These are phyloP conservation scores for Aspergillus alliaceus DNA, from an alignment of 2,329 filamentous ascomycete species.

Conservation along the genomic window DNA sequence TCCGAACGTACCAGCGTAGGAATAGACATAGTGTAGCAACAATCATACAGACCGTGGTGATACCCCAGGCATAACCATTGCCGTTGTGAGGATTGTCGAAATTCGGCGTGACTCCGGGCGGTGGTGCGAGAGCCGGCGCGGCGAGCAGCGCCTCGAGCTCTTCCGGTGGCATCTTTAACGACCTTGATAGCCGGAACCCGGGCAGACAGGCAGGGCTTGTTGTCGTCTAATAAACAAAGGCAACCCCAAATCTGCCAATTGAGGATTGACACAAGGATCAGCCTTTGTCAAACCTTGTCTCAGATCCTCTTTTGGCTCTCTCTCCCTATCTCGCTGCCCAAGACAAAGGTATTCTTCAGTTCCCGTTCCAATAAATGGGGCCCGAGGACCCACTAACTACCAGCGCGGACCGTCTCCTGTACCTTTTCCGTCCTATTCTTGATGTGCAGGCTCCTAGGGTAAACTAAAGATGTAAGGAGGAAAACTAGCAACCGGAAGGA, in stretches of 20 bases:
- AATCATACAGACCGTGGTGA: constrained; percentile 20
- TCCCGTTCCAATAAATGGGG: background rate
- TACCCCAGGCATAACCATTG: constrained; percentile 20
- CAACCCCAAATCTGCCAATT: background rate
- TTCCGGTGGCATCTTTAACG: background rate
- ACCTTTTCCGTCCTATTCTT: background rate
- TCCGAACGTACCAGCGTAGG: constrained; percentile 16
- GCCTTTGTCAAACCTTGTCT: background rate
- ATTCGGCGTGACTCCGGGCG: constrained; percentile 19
- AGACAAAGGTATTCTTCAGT: background rate
- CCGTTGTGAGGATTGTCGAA: constrained; percentile 22
- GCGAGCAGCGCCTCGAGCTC: constrained; percentile 2
- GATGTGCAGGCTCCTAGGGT: background rate
- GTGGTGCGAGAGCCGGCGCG: constrained; percentile 18
- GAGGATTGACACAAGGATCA: background rate
- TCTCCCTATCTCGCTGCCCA: background rate
- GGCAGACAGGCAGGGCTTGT: background rate
- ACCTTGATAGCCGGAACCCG: fast-evolving
- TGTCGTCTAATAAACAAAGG: background rate
- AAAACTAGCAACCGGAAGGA: background rate
- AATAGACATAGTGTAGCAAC: constrained; percentile 17
- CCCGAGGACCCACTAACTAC: background rate
- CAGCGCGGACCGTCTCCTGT: background rate
- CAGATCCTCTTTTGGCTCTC: background rate
- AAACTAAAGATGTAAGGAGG: background rate